Percentiles rank a stretch among this genome's conserved stretches.
phyloP scores from a whole-genome alignment of 805 yeast species.

The Cyberlindnera subsufficiens region DNA sequence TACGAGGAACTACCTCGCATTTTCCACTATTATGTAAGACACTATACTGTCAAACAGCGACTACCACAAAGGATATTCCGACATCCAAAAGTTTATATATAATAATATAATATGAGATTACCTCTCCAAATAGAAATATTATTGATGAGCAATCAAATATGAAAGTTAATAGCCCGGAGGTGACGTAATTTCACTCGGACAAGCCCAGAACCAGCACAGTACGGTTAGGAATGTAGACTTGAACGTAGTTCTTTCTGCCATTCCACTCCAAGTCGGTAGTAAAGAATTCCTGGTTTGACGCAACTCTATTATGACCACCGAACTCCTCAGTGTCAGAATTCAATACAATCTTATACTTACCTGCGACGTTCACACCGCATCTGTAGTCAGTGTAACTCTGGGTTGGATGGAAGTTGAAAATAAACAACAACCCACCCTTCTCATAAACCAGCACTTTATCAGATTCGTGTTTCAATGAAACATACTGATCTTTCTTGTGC shows the following conservation, averaged over 20 bases:
- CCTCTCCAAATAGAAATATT: too few species aligned
- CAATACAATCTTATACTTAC: constrained; percentile 67
- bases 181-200: too few species aligned
- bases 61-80: too few species aligned
- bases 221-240: constrained; percentile 79
- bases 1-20: too few species aligned
- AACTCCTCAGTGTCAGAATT: constrained; percentile 64
- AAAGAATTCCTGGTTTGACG: constrained; percentile 47
- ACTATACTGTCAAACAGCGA: too few species aligned
- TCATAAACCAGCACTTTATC: constrained; percentile 90
- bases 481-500: constrained; percentile 64
- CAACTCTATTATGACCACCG: constrained; percentile 82
- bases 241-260: constrained; percentile 64
- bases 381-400: constrained; percentile 81
- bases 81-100: too few species aligned
- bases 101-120: too few species aligned
- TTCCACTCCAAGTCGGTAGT: constrained; percentile 82
- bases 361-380: constrained; percentile 81
- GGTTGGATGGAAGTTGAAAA: constrained; percentile 88
- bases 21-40: too few species aligned
- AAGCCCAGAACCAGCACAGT: constrained; percentile 51
- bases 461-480: constrained; percentile 80
- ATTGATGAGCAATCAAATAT: too few species aligned
- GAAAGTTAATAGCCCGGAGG: too few species aligned
- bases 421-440: constrained; percentile 75